A percentile compares a stretch with the other conserved stretches of the same genome.
Conservation (phyloP, 352 stramenopile genomes). For the Phytophthora fragariae region DNA sequence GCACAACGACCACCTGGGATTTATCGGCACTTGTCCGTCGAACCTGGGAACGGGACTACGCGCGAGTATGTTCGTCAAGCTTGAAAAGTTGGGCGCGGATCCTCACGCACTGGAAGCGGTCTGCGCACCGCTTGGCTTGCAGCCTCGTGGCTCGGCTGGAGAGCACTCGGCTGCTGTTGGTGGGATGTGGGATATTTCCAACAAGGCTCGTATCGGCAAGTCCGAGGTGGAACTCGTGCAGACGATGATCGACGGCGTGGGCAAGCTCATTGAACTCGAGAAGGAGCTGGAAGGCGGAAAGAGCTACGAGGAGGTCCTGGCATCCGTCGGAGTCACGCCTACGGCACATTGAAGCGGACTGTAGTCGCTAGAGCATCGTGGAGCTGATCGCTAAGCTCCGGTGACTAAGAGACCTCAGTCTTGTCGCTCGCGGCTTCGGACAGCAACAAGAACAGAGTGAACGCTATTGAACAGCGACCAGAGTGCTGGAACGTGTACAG, state of each 20-base stretch:
- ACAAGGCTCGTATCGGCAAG: slow-evolving; percentile 94
- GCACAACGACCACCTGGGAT: slow-evolving; percentile 92
- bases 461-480: slow-evolving; percentile 18
- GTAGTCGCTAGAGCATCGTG: slow-evolving; percentile 20
- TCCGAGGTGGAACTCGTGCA: slow-evolving; percentile 96
- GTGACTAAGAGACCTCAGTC: background rate
- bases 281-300: slow-evolving; percentile 83
- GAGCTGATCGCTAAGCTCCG: slow-evolving; percentile 19
- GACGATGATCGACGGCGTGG: slow-evolving; percentile 95
- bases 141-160: slow-evolving; percentile 82
- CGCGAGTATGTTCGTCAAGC: slow-evolving; percentile 88
- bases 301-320: slow-evolving; percentile 69
- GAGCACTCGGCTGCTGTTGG: slow-evolving; percentile 84
- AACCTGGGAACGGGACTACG: slow-evolving; percentile 89
- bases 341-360: slow-evolving; percentile 37
- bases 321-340: slow-evolving; percentile 57
- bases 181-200: slow-evolving; percentile 95
- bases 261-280: slow-evolving; percentile 93
- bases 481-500: slow-evolving; percentile 1
- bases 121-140: slow-evolving; percentile 79
- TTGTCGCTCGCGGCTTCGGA: slow-evolving; percentile 13
- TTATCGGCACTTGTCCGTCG: slow-evolving; percentile 87
- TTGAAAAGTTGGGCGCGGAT: slow-evolving; percentile 77
- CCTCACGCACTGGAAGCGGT: slow-evolving; percentile 76
- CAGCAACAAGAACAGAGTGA: slow-evolving; percentile 13